Evolutionary conservation across 305 asterid species (phyloP).

Genomic region (Fraxinus sp.): DNA sequence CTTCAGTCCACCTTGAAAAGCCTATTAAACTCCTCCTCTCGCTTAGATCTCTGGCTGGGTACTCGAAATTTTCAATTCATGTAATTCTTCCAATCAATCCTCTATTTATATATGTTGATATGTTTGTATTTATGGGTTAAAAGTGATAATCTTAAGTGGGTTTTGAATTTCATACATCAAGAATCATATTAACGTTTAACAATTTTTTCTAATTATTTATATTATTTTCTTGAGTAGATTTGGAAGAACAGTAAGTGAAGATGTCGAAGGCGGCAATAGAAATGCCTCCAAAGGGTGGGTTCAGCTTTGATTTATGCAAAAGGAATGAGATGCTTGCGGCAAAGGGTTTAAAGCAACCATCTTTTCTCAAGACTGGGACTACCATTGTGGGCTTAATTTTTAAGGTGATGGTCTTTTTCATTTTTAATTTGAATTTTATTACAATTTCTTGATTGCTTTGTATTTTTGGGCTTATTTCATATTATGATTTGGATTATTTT

Average conservation of each 20-base stretch:
- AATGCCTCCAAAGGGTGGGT: constrained; percentile 65
- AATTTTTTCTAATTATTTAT: background rate
- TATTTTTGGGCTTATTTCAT: constrained; percentile 19
- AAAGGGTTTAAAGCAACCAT: constrained; percentile 61
- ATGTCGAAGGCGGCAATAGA: constrained; percentile 41
- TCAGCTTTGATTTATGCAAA: constrained; percentile 75
- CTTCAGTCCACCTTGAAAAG: background rate
- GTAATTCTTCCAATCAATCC: background rate
- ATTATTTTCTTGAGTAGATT: background rate
- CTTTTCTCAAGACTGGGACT: constrained; percentile 87
- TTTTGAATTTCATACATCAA: background rate
- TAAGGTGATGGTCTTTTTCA: constrained; percentile 39
- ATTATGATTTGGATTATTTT: background rate
- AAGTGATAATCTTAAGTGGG: background rate
- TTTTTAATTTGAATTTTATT: background rate
- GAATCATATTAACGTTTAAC: background rate
- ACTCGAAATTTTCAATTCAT: constrained; percentile 18
- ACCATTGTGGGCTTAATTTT: constrained; percentile 84
- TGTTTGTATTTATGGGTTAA: background rate
- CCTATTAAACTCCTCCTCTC: background rate
- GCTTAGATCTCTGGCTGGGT: constrained; percentile 15
- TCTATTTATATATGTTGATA: background rate
- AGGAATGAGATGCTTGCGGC: constrained; percentile 76
- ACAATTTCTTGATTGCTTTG: constrained; percentile 6
- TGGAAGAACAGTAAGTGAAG: background rate